Conservation (phyloP, 1,284 basidiomycete species). For the Pseudozyma pruni region DNA sequence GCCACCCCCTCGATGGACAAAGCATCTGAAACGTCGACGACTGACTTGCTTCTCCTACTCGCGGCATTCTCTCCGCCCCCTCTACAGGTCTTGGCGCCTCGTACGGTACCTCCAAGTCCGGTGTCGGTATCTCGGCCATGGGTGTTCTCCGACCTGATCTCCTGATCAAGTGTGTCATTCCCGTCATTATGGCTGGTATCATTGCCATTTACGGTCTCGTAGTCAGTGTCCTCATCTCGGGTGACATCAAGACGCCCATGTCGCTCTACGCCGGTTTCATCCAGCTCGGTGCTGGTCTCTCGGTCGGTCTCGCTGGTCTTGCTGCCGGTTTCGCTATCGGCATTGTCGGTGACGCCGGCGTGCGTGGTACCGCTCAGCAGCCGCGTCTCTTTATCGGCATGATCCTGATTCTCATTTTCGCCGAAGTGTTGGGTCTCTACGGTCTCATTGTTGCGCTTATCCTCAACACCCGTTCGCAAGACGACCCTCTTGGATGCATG, state of each 20-base stretch:
- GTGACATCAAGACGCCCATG: conserved; percentile 70
- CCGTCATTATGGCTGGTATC: conserved; percentile 99
- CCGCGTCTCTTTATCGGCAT: conserved; percentile 89
- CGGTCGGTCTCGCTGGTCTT: conserved; percentile 89
- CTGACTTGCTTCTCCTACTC: conserved; percentile 2
- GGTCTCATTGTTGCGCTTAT: conserved; percentile 89
- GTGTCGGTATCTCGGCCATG: conserved; percentile 95
- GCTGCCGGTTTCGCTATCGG: conserved; percentile 99
- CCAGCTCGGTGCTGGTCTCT: conserved; percentile 91
- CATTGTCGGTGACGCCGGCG: conserved; percentile 87
- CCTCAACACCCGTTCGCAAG: conserved; percentile 75
- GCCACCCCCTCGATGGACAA: not conserved
- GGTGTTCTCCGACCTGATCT: conserved; percentile 95
- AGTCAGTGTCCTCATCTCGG: conserved; percentile 70
- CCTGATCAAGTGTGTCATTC: conserved; percentile 98
- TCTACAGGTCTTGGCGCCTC: conserved; percentile 83
- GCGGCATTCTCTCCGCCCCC: not conserved
- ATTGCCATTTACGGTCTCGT: conserved; percentile 78
- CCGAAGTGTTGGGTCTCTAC: conserved; percentile 89
- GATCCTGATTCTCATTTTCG: conserved; percentile 80
- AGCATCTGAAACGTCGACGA: not conserved
- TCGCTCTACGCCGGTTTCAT: conserved; percentile 85
- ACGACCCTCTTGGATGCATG: conserved; percentile 53
- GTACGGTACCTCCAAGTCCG: conserved; percentile 95
- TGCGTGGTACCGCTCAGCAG: conserved; percentile 74